Percentiles rank a stretch among this genome's conserved stretches.
Evolutionary conservation across 345 rosid species (phyloP).

Genomic region (Linum trigynum): DNA sequence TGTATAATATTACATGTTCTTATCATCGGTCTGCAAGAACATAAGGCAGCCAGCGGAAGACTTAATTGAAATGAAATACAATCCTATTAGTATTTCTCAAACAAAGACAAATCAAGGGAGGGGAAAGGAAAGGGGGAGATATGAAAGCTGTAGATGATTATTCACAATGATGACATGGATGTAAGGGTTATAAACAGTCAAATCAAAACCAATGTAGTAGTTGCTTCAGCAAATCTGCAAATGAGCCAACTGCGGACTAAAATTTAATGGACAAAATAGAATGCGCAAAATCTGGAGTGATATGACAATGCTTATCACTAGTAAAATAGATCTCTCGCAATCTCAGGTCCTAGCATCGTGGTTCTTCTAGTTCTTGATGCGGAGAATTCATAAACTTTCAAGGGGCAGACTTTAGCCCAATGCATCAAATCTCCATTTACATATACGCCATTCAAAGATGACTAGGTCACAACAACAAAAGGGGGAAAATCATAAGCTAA

Average conservation of each 20-base stretch:
- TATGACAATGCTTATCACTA: not conserved
- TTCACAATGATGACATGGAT: not conserved
- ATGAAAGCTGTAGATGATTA: not conserved
- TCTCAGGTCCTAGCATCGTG: too few relatives aligned
- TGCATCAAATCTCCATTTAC: too few relatives aligned
- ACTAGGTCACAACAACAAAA: not conserved
- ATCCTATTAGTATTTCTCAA: not conserved
- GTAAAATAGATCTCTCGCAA: not conserved
- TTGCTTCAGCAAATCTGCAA: not conserved
- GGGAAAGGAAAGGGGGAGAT: not conserved
- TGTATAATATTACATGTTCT: constrained; percentile 20
- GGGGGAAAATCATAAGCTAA: not conserved
- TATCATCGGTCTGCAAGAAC: constrained; percentile 13
- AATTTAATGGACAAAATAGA: not conserved
- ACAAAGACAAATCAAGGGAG: not conserved
- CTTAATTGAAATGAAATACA: not conserved
- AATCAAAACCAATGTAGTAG: not conserved
- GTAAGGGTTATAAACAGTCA: not conserved
- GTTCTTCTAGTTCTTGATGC: too few relatives aligned
- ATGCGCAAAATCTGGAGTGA: not conserved
- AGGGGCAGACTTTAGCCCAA: too few relatives aligned
- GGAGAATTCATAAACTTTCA: too few relatives aligned
- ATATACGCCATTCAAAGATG: too few relatives aligned
- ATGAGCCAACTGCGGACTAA: not conserved
- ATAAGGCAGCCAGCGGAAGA: not conserved